Percentiles rank a stretch among this genome's conserved stretches.
Evolutionary conservation across 352 stramenopile genomes (phyloP).

Genomic region (Globisporangium heterothallicum): DNA sequence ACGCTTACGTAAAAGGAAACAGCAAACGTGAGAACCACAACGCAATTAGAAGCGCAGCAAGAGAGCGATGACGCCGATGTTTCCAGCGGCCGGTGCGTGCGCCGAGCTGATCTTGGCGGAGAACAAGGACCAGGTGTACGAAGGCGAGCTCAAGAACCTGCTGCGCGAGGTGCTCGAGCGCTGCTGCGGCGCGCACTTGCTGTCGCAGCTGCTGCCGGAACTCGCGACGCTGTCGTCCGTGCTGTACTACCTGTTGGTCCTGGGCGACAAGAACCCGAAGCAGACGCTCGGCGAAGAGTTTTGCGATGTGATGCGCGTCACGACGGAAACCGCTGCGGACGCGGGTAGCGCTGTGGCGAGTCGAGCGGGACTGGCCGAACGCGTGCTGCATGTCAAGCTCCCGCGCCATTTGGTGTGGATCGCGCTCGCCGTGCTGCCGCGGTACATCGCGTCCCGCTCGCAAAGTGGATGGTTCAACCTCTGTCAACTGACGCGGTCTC

Average conservation of each 20-base stretch:
- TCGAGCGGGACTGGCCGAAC: neutral
- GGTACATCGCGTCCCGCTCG: constrained; percentile 60
- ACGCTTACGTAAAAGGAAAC: constrained; percentile 5
- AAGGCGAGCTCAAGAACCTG: constrained; percentile 64
- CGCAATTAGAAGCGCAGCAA: no score
- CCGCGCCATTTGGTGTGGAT: constrained; percentile 55
- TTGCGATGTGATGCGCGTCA: constrained; percentile 75
- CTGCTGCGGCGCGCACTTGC: constrained; percentile 50
- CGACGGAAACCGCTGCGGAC: constrained; percentile 1
- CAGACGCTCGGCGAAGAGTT: constrained; percentile 88
- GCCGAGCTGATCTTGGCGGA: constrained; percentile 71
- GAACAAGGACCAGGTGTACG: constrained; percentile 72
- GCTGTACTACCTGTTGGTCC: constrained; percentile 62
- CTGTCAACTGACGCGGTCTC: constrained; percentile 49
- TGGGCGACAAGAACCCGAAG: constrained; percentile 48
- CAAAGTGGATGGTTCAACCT: constrained; percentile 70
- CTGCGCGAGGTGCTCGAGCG: constrained; percentile 75
- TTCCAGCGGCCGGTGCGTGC: constrained; percentile 56
- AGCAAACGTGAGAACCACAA: no score
- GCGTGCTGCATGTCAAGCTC: constrained; percentile 27
- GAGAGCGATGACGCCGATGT: constrained; percentile 19
- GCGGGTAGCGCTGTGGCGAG: neutral
- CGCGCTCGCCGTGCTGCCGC: constrained; percentile 39
- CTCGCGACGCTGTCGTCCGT: constrained; percentile 51
- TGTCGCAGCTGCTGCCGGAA: constrained; percentile 79